Conservation (phyloP, 1,284 basidiomycete species). For the Schizophyllum commune region DNA sequence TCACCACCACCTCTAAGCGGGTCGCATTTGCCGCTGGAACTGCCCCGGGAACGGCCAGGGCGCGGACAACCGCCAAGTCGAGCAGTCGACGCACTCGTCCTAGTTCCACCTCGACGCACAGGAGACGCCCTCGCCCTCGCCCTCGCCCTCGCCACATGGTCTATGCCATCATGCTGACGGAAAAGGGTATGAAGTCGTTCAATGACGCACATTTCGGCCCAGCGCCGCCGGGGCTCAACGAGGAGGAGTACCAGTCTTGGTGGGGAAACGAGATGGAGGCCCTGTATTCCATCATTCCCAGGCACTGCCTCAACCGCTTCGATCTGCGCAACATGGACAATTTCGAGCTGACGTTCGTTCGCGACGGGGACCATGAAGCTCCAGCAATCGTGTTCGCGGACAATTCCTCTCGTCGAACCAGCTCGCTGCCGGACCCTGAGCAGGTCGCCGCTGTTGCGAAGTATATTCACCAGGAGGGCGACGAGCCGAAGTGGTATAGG, state of each 20-base stretch:
- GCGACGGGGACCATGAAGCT: not conserved
- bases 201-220: not conserved
- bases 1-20: no score
- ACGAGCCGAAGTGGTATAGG: not conserved
- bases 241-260: not conserved
- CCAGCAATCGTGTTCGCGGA: not conserved
- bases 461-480: not conserved
- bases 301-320: not conserved
- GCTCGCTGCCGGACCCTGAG: not conserved
- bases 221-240: not conserved
- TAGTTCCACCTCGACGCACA: not conserved
- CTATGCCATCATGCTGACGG: not conserved
- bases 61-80: no score
- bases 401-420: not conserved
- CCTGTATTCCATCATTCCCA: not conserved
- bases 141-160: slow-evolving; percentile 9
- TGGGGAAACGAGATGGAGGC: not conserved
- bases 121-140: no score
- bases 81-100: not conserved
- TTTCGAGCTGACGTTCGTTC: not conserved
- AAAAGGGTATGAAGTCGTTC: not conserved
- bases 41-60: no score
- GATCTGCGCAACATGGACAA: not conserved
- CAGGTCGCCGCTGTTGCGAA: not conserved
- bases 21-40: no score